Conservation (phyloP, 2,329 filamentous ascomycete species). For the Hymenoscyphus infarciens region DNA sequence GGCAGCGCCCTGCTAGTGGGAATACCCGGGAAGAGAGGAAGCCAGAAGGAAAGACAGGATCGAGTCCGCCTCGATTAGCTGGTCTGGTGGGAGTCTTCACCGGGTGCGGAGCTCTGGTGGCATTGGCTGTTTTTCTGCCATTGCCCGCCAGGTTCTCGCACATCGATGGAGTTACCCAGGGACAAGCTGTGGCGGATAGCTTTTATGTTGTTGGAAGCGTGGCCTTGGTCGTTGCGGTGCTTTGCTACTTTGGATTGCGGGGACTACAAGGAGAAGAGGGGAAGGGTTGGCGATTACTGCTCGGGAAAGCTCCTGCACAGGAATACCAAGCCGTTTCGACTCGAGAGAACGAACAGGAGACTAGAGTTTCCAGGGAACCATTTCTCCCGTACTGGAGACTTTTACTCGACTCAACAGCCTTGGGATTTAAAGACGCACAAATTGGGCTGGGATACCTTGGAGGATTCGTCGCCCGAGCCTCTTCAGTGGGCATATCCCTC, state of each 20-base stretch:
- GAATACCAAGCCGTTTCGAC: slow-evolving; percentile 20
- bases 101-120: slow-evolving; percentile 84
- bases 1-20: slow-evolving; percentile 11
- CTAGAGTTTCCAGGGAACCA: slow-evolving; percentile 8
- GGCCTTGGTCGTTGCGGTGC: slow-evolving; percentile 66
- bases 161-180: slow-evolving; percentile 66
- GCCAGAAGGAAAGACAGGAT: slow-evolving; percentile 30
- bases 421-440: slow-evolving; percentile 71
- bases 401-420: slow-evolving; percentile 58
- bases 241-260: slow-evolving; percentile 75
- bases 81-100: slow-evolving; percentile 91
- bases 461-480: slow-evolving; percentile 91
- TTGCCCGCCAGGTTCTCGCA: slow-evolving; percentile 76
- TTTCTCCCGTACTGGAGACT: slow-evolving; percentile 57
- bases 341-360: slow-evolving; percentile 6
- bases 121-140: slow-evolving; percentile 77
- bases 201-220: slow-evolving; percentile 83
- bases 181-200: slow-evolving; percentile 72
- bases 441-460: slow-evolving; percentile 88
- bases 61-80: slow-evolving; percentile 62
- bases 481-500: slow-evolving; percentile 89
- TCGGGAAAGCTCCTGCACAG: slow-evolving; percentile 37
- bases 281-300: slow-evolving; percentile 65
- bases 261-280: slow-evolving; percentile 67
- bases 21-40: slow-evolving; percentile 17